Evolutionary conservation across 225 moss, liverwort and hornwort species (phyloP), one percentile per base, ranked within the genome.

Genomic region (Thuidium tamariscinum): DNA sequence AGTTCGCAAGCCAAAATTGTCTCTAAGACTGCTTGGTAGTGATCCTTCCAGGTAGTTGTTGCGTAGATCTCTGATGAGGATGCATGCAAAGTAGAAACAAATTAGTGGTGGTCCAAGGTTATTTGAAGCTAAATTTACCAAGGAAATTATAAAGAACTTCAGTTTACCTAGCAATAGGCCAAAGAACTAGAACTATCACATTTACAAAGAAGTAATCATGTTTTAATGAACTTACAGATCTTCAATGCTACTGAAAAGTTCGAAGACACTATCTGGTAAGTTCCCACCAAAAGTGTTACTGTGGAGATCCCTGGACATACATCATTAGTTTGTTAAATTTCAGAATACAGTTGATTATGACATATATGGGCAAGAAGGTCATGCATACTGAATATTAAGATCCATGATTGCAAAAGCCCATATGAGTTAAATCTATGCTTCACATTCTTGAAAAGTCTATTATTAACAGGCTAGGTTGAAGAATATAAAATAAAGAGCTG

Each of bases 201-300:
- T 15, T 66, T 26, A 66, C 2, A 1, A 0, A 65, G 48, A 42
- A 32, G 21, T 29, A 20, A 46, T 74, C 49, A 19, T 0, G 22
- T 32, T 41, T 67, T 4, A 77, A 82, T 63, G n/a, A 23, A 85
- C 91, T 84, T 81, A 91, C 91, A 91, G 32, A 48, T 91, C 86
- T 55, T 91, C 49, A 25, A 89, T 51, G 0, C 0, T 7, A 25
- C 0, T 0, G n/a, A n/a, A 8, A 3, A 36, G 36, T n/a, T 10
- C 0, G 5, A 1, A 68, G 7, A 41, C 1, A 69, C 4, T 0
- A 0, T 41, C 0, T 5, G 25, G 15, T 5, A 69, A 14, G 8
- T 2, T 66, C 6, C 66, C 66, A 36, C 0, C 0, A 11, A 66
- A 66, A 36, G 5, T 2, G 6, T 66, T 36, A 11, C 66, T 2